phyloP scores from a whole-genome alignment of 129 eudicot species.

The Saposhnikovia divaricata region DNA sequence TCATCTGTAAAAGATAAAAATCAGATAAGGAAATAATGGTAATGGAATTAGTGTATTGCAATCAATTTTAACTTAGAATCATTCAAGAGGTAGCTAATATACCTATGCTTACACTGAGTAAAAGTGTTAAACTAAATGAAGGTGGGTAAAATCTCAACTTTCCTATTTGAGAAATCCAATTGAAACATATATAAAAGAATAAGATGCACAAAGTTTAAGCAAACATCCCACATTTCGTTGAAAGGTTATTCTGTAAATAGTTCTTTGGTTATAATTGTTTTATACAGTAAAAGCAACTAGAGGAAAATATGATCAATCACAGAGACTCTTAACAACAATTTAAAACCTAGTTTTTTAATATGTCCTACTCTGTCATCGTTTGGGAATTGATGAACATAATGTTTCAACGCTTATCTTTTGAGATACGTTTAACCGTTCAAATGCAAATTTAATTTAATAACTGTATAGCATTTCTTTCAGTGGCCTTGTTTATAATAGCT shows the following conservation, averaged over 20 bases:
- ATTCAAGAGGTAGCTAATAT: background rate
- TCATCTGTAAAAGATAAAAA: constrained; percentile 24
- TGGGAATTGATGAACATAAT: background rate
- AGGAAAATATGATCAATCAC: background rate
- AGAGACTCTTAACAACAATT: background rate
- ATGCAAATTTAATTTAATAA: background rate
- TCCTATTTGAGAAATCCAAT: background rate
- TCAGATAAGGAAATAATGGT: background rate
- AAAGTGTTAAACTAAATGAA: background rate
- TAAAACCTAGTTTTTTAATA: background rate
- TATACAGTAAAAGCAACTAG: background rate
- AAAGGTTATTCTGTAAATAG: background rate
- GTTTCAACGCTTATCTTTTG: background rate
- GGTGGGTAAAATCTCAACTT: background rate
- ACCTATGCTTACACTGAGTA: background rate
- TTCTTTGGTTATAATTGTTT: background rate
- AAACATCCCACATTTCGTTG: background rate
- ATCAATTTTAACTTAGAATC: background rate
- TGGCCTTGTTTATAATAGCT: background rate
- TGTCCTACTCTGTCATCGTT: background rate
- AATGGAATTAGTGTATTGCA: background rate
- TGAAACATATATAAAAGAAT: background rate
- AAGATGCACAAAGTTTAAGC: background rate
- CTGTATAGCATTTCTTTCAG: background rate
- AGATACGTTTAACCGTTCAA: background rate